Evolutionary conservation across 2,329 filamentous ascomycete species (phyloP).

Genomic region (Davidsoniella virescens): DNA sequence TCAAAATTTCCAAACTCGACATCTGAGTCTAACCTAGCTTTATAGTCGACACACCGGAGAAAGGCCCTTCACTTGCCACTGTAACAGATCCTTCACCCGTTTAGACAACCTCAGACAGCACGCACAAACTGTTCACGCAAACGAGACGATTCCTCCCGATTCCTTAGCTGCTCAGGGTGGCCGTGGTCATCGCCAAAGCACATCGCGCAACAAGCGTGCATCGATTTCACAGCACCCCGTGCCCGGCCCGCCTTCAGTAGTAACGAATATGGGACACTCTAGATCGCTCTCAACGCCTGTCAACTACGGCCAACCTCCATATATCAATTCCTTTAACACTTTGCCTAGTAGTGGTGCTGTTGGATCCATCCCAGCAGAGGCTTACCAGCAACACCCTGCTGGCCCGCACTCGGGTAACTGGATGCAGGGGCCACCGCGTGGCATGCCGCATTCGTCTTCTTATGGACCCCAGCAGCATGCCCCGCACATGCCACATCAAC

Average conservation of each 20-base stretch:
- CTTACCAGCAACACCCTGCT: conserved; percentile 4
- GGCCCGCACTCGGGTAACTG: not conserved
- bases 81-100: conserved; percentile 46
- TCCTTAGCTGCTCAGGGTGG: conserved; percentile 71
- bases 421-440: not conserved
- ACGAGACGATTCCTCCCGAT: conserved; percentile 88
- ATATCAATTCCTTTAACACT: conserved; percentile 5
- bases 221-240: conserved; percentile 37
- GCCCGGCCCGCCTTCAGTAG: conserved; percentile 32
- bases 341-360: conserved; percentile 1
- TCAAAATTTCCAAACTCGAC: not conserved
- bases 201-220: conserved; percentile 35
- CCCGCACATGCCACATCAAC: not conserved
- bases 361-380: not conserved
- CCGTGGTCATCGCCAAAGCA: conserved; percentile 64
- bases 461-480: not conserved
- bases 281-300: conserved; percentile 11
- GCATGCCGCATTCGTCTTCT: not conserved
- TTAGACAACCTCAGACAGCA: conserved; percentile 56
- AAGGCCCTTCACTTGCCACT: conserved; percentile 92
- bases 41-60: conserved; percentile 89
- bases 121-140: conserved; percentile 92
- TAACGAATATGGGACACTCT: conserved; percentile 3
- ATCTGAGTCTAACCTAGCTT: conserved; percentile 1
- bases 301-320: conserved; percentile 5